Percentiles rank a stretch among this genome's conserved stretches.
These are phyloP conservation scores for Neurospora tetraspora DNA, from an alignment of 495 filamentous ascomycete species.

Conservation along the genomic window DNA sequence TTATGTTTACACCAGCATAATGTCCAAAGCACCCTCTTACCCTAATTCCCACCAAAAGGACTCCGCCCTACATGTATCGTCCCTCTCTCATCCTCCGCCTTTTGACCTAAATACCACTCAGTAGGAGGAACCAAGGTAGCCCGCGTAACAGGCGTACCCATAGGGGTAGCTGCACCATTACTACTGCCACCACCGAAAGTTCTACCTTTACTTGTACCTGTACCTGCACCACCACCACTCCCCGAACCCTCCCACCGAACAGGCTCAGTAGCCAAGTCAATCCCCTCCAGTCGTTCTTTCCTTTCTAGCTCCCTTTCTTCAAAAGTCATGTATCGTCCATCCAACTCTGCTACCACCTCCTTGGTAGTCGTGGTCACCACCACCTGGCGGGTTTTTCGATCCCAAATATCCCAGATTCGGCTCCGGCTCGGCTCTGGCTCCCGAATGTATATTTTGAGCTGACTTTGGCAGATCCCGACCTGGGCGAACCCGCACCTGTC, in stretches of 20 bases:
- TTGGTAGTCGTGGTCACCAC: background rate
- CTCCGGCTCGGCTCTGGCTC: background rate
- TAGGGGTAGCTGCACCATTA: background rate
- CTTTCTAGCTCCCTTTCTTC: background rate
- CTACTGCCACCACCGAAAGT: background rate
- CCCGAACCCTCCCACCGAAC: background rate
- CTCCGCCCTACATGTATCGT: background rate
- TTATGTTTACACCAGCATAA: background rate
- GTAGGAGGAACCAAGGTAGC: background rate
- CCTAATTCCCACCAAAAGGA: background rate
- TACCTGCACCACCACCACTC: background rate
- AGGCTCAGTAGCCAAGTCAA: background rate
- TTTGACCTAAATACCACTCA: background rate
- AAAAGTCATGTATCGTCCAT: background rate
- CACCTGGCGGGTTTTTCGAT: background rate
- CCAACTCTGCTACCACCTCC: background rate
- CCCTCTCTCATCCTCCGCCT: background rate
- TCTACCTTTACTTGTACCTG: background rate
- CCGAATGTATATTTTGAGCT: background rate
- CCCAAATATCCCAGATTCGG: background rate
- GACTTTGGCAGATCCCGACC: background rate
- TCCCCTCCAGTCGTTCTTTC: background rate
- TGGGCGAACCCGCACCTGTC: background rate
- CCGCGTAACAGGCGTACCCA: background rate
- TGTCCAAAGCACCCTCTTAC: background rate